These are phyloP conservation scores for Vaccinium myrtillus DNA, from an alignment of 148 eudicot species.

Conservation along the genomic window DNA sequence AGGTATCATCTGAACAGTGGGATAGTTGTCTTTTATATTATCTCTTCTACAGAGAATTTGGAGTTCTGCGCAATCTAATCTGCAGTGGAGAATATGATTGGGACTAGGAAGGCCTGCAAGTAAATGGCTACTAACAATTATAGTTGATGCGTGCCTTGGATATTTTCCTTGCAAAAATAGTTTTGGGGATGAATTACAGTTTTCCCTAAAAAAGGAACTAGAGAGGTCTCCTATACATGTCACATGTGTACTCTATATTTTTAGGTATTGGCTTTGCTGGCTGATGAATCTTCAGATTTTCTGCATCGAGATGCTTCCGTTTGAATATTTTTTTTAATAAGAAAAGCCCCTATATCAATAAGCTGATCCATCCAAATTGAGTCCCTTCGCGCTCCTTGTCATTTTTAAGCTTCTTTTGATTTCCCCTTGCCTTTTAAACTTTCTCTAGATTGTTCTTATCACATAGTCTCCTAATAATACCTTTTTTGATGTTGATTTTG, in stretches of 20 bases:
- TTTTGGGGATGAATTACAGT: neutral
- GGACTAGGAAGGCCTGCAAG: neutral
- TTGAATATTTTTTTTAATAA: neutral
- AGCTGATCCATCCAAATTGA: neutral
- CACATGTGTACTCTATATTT: neutral
- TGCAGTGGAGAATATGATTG: neutral
- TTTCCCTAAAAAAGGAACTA: neutral
- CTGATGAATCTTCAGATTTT: neutral
- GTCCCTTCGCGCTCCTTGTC: neutral
- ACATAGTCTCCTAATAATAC: neutral
- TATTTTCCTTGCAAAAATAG: neutral
- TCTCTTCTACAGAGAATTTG: neutral
- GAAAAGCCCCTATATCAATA: neutral
- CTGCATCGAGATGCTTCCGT: conserved; percentile 1
- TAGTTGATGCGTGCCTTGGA: neutral
- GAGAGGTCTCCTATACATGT: neutral
- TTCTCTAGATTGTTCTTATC: neutral
- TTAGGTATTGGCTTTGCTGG: neutral
- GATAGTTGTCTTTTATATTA: neutral
- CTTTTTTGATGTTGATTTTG: neutral
- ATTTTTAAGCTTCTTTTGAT: neutral
- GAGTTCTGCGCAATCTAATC: neutral
- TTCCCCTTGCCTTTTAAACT: neutral
- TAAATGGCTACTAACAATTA: neutral
- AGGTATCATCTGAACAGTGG: conserved; percentile 47